Evolutionary conservation across 2,329 filamentous ascomycete genomes (phyloP).

Genomic region (Epichloe sp.): DNA sequence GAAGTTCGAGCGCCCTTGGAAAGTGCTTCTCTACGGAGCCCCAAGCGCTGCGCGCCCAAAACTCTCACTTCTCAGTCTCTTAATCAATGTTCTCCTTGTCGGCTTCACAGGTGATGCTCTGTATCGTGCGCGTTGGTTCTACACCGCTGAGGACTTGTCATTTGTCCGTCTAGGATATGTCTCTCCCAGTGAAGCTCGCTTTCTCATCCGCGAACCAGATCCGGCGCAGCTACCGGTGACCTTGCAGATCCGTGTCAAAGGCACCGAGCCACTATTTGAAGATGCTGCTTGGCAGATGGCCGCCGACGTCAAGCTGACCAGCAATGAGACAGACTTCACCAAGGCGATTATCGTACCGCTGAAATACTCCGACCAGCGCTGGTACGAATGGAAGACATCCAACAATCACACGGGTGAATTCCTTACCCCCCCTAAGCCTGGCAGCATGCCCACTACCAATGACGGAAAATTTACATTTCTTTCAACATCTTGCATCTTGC

Average conservation of each 20-base stretch:
- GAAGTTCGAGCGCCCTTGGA: conserved; percentile 41
- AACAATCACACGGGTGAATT: conserved; percentile 82
- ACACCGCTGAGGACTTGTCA: conserved; percentile 62
- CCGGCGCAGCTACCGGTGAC: conserved; percentile 60
- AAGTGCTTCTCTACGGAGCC: conserved; percentile 60
- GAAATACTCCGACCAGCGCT: conserved; percentile 51
- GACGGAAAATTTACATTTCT: conserved; percentile 76
- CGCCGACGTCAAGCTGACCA: conserved; percentile 51
- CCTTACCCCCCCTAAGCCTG: conserved; percentile 58
- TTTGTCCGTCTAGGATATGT: conserved; percentile 84
- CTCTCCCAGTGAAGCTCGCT: conserved; percentile 62
- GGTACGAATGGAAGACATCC: conserved; percentile 74
- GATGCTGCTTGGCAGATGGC: conserved; percentile 52
- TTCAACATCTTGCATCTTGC: conserved; percentile 85
- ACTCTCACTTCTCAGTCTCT: conserved; percentile 53
- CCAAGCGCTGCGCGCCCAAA: conserved; percentile 59
- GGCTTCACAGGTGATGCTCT: conserved; percentile 64
- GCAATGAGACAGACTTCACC: conserved; percentile 74
- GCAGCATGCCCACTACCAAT: conserved; percentile 44
- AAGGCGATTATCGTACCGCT: conserved; percentile 53
- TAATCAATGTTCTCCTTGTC: conserved; percentile 59
- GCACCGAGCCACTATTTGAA: conserved; percentile 37
- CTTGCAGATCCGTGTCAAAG: conserved; percentile 49
- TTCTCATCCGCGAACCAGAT: conserved; percentile 78
- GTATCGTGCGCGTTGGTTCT: conserved; percentile 55